These are phyloP conservation scores for Hyaloscypha finlandica DNA, from an alignment of 495 filamentous ascomycete species.

Conservation along the genomic window DNA sequence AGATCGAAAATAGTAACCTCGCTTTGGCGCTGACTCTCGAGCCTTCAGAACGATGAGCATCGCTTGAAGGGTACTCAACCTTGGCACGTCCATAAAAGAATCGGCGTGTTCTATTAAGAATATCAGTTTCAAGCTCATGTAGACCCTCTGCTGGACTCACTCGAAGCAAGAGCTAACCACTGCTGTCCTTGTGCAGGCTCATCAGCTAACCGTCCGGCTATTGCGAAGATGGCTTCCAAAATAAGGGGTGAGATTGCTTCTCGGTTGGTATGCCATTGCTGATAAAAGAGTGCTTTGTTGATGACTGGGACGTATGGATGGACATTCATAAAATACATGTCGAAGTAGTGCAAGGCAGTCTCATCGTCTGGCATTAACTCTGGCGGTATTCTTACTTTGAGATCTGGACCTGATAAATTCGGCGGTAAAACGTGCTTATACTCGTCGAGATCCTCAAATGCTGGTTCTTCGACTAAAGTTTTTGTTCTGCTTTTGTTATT, in stretches of 20 bases:
- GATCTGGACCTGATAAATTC: constrained; percentile 63
- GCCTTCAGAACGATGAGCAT: constrained; percentile 88
- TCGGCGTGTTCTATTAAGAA: constrained; percentile 74
- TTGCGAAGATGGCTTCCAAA: constrained; percentile 94
- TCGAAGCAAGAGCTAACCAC: constrained; percentile 91
- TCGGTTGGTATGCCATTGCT: constrained; percentile 87
- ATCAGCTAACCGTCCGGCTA: constrained; percentile 78
- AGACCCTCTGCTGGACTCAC: constrained; percentile 52
- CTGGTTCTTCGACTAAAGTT: constrained; percentile 69
- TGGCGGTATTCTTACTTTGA: constrained; percentile 84
- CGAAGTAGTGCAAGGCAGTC: constrained; percentile 81
- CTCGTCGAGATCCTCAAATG: constrained; percentile 75
- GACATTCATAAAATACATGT: constrained; percentile 88
- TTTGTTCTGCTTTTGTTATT: constrained; percentile 66
- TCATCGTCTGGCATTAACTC: constrained; percentile 92
- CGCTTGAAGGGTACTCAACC: constrained; percentile 92
- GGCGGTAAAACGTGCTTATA: constrained; percentile 63
- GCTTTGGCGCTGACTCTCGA: constrained; percentile 84
- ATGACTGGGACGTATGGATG: constrained; percentile 97
- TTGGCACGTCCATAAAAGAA: constrained; percentile 92
- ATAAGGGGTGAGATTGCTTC: constrained; percentile 88
- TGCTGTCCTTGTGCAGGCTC: constrained; percentile 84
- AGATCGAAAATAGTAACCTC: constrained; percentile 95
- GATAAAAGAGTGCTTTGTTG: constrained; percentile 80
- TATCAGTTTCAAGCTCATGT: neutral